Percentiles rank a stretch among this genome's conserved stretches.
phyloP scores from a whole-genome alignment of 2,329 filamentous ascomycete species.

The Fusarium mundagurra region DNA sequence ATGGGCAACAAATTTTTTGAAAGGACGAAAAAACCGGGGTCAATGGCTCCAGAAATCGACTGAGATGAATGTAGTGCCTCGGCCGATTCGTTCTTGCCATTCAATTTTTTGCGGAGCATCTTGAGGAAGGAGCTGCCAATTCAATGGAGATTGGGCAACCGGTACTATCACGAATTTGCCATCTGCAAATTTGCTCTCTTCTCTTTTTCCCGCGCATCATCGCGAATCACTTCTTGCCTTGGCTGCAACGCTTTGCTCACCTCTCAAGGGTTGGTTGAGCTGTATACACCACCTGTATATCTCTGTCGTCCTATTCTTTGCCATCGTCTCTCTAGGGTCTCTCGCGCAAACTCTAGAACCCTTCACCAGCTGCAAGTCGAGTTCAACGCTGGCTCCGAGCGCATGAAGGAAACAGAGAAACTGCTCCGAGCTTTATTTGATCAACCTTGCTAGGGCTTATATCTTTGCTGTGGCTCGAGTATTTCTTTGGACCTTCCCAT shows the following conservation, averaged over 20 bases:
- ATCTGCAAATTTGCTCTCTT: slow-evolving; percentile 32
- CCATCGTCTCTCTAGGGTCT: neutral
- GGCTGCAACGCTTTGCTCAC: slow-evolving; percentile 10
- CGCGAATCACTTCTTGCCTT: slow-evolving; percentile 6
- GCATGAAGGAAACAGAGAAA: neutral
- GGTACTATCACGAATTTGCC: slow-evolving; percentile 32
- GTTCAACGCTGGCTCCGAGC: neutral
- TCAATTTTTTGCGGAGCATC: slow-evolving; percentile 30
- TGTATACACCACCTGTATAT: slow-evolving; percentile 10
- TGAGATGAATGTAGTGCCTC: slow-evolving; percentile 18
- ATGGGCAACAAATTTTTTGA: neutral
- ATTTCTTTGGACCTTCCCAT: slow-evolving; percentile 4
- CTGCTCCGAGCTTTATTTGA: slow-evolving; percentile 1
- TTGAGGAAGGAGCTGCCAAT: slow-evolving; percentile 12
- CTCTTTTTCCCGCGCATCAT: slow-evolving; percentile 9
- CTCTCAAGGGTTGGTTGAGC: slow-evolving; percentile 11
- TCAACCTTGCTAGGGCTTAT: slow-evolving; percentile 14
- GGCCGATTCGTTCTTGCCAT: slow-evolving; percentile 30
- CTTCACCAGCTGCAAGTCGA: neutral
- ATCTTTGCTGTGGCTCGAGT: slow-evolving; percentile 1
- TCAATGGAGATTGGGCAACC: neutral
- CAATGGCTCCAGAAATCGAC: slow-evolving; percentile 16
- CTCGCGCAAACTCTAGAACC: slow-evolving; percentile 2
- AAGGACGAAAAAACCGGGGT: slow-evolving; percentile 28
- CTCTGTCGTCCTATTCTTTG: neutral